phyloP scores from a whole-genome alignment of 2,329 filamentous ascomycete species.

The Trichoderma asperellum region DNA sequence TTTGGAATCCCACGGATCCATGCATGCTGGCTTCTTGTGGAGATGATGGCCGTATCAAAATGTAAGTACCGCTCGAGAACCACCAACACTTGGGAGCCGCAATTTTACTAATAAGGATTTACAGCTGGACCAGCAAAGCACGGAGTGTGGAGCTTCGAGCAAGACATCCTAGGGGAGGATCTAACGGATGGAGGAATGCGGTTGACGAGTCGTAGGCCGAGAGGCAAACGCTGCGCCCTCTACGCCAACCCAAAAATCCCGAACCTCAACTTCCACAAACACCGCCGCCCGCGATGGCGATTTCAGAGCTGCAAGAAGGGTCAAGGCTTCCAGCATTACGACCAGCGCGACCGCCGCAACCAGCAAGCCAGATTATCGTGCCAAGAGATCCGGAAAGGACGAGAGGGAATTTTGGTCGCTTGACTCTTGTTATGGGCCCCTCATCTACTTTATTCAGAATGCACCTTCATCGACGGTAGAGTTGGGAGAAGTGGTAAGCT shows the following conservation, averaged over 20 bases:
- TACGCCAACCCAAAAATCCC: not conserved
- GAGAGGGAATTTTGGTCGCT: not conserved
- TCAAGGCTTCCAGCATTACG: not conserved
- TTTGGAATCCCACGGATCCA: constrained; percentile 85
- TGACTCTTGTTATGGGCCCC: not conserved
- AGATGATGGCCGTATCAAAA: constrained; percentile 82
- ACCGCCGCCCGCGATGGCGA: not conserved
- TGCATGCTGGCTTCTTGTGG: constrained; percentile 88
- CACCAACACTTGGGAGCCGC: not conserved
- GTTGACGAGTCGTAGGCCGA: constrained; percentile 29
- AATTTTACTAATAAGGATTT: constrained; percentile 1
- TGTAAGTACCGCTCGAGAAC: constrained; percentile 61
- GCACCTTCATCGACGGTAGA: not conserved
- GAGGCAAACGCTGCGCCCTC: not conserved
- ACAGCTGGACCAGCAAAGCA: constrained; percentile 37
- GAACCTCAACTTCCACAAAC: not conserved
- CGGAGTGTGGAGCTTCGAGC: constrained; percentile 33
- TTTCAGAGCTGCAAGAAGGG: not conserved
- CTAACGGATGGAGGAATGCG: constrained; percentile 33
- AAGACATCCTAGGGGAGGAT: constrained; percentile 14
- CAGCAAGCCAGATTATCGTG: not conserved
- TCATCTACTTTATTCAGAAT: not conserved
- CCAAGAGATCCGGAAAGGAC: not conserved
- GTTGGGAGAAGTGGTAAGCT: not conserved
- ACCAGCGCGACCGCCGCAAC: not conserved